Evolutionary conservation across 1,139 yeast genomes (phyloP).

Genomic region (Oligophagozyma castellii): DNA sequence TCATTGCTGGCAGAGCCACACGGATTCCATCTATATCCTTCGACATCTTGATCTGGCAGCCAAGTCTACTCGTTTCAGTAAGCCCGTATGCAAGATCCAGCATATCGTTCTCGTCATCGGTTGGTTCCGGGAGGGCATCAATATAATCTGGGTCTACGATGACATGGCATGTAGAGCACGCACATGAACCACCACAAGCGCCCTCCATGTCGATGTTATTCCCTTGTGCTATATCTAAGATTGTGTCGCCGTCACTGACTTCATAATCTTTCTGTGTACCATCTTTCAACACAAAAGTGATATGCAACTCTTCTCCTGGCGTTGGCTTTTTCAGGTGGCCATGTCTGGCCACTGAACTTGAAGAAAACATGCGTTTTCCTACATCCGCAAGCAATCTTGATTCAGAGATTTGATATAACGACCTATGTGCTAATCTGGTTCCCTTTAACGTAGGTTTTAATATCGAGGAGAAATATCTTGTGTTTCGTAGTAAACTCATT

Average conservation of each 20-base stretch:
- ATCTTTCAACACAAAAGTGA: slow-evolving; percentile 85
- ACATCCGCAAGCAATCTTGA: no score
- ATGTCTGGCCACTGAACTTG: slow-evolving; percentile 30
- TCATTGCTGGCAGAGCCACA: slow-evolving; percentile 97
- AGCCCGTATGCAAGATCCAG: slow-evolving; percentile 92
- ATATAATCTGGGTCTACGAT: slow-evolving; percentile 91
- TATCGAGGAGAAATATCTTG: no score
- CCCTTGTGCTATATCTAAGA: slow-evolving; percentile 91
- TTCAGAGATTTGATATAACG: no score
- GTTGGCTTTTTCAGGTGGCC: slow-evolving; percentile 85
- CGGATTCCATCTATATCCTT: slow-evolving; percentile 86
- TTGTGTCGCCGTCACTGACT: slow-evolving; percentile 84
- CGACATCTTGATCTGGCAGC: slow-evolving; percentile 84
- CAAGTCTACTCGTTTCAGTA: slow-evolving; percentile 90
- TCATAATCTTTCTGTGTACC: slow-evolving; percentile 73
- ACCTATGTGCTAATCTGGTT: no score
- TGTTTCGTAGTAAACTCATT: no score
- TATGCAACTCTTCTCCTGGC: slow-evolving; percentile 78
- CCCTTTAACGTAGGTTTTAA: no score
- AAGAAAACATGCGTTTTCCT: slow-evolving; percentile 5
- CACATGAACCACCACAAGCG: slow-evolving; percentile 98
- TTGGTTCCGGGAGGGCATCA: slow-evolving; percentile 87
- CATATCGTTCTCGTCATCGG: slow-evolving; percentile 97
- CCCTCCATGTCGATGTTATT: slow-evolving; percentile 92
- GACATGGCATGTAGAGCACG: slow-evolving; percentile 94